A percentile compares a stretch with the other conserved stretches of the same genome.
These are phyloP conservation scores for Geotrichum australiense DNA, from an alignment of 1,139 yeast species.

Conservation along the genomic window DNA sequence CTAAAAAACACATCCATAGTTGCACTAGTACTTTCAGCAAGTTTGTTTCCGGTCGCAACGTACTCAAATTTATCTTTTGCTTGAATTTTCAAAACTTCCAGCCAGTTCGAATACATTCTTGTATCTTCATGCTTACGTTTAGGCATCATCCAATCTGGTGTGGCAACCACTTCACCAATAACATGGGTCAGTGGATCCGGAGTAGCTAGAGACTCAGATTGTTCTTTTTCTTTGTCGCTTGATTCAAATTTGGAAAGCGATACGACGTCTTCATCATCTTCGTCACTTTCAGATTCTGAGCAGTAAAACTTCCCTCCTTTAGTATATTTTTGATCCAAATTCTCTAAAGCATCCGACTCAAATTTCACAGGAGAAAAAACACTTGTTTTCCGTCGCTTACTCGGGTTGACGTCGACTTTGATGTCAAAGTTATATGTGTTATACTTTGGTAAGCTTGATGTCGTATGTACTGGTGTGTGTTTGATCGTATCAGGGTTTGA, in stretches of 20 bases:
- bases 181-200: conserved; percentile 16
- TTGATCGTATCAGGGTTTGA: background rate
- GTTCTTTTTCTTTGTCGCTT: conserved; percentile 13
- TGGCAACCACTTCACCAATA: conserved; percentile 14
- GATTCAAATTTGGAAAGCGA: conserved; percentile 8
- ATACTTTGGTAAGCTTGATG: background rate
- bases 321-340: conserved; percentile 75
- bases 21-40: conserved; percentile 21
- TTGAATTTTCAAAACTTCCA: conserved; percentile 16
- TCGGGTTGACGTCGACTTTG: background rate
- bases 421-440: background rate
- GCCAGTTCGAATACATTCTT: conserved; percentile 18
- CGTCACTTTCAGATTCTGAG: conserved; percentile 26
- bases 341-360: conserved; percentile 67
- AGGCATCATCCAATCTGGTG: conserved; percentile 14
- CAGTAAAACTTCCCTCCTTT: conserved; percentile 82
- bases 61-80: conserved; percentile 4
- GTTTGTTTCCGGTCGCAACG: conserved; percentile 21
- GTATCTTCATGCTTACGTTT: conserved; percentile 11
- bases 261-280: conserved; percentile 20
- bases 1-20: conserved; percentile 34
- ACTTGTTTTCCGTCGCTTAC: conserved; percentile 42
- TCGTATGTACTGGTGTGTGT: no score
- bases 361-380: conserved; percentile 69
- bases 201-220: conserved; percentile 9